Conservation (phyloP, 345 rosid species). For the Clausena lansium region DNA sequence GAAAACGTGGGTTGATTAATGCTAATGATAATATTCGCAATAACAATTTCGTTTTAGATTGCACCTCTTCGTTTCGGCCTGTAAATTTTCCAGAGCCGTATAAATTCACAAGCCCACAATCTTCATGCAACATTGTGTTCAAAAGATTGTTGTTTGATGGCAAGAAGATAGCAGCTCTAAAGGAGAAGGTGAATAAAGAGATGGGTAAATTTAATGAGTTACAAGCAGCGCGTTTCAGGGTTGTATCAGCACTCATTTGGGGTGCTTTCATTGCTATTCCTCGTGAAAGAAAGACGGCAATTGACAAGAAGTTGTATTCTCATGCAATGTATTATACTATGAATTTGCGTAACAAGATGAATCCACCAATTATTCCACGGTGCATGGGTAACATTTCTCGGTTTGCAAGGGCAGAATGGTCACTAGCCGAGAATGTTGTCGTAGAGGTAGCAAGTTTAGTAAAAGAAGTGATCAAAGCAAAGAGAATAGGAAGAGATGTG, state of each 20-base stretch:
- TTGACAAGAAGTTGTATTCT: no score
- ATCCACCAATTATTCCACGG: no score
- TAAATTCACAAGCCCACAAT: background rate
- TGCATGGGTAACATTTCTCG: no score
- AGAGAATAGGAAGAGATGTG: background rate
- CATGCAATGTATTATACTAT: background rate
- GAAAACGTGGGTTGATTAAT: conserved; percentile 17
- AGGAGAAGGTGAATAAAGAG: background rate
- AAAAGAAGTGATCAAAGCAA: background rate
- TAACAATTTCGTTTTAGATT: conserved; percentile 1
- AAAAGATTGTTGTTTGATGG: no score
- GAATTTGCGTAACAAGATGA: no score
- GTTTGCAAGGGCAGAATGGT: no score
- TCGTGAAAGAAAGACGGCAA: background rate
- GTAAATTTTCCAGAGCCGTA: background rate
- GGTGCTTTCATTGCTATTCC: background rate
- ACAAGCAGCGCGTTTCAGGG: background rate
- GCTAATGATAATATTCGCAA: no score
- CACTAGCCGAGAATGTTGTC: no score
- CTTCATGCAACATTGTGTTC: background rate
- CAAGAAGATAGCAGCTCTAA: no score
- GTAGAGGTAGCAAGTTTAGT: background rate
- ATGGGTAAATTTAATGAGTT: no score
- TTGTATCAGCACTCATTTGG: conserved; percentile 26
- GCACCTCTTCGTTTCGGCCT: conserved; percentile 22